These are phyloP conservation scores for Peronospora belbahrii DNA, from an alignment of 352 stramenopile species.

Conservation along the genomic window DNA sequence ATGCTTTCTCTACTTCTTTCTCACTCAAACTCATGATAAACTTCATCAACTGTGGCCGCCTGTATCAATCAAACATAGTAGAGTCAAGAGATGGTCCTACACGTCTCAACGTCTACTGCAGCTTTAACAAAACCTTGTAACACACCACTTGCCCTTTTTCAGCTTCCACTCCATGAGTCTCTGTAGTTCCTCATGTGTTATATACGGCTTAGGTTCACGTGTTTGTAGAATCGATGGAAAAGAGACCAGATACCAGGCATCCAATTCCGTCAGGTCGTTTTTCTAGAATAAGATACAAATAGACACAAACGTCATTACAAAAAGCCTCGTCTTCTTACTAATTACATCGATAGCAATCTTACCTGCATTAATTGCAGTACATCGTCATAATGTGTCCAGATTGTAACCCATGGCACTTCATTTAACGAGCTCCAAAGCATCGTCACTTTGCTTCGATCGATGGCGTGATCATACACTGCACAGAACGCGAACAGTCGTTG, in stretches of 20 bases:
- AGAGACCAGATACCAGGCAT: constrained; percentile 45
- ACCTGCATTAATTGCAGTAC: constrained; percentile 37
- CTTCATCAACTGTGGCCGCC: constrained; percentile 70
- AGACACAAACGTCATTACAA: constrained; percentile 4
- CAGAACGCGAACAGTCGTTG: background rate
- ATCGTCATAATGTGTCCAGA: constrained; percentile 35
- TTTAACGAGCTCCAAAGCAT: constrained; percentile 25
- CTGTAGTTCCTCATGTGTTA: constrained; percentile 48
- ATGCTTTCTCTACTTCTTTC: constrained; percentile 42
- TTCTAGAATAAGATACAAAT: constrained; percentile 25
- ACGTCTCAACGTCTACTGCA: background rate
- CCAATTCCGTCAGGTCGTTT: constrained; percentile 44
- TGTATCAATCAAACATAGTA: constrained; percentile 12
- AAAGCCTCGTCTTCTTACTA: background rate
- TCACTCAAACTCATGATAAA: constrained; percentile 42
- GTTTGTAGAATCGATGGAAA: constrained; percentile 34
- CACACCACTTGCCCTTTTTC: constrained; percentile 77
- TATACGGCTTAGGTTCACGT: constrained; percentile 41
- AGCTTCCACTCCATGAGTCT: constrained; percentile 81
- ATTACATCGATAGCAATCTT: too few species aligned
- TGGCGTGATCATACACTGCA: constrained; percentile 9
- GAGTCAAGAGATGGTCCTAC: constrained; percentile 5
- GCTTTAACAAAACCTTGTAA: background rate
- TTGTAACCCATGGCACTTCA: constrained; percentile 27
- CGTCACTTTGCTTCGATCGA: constrained; percentile 4